These are phyloP conservation scores for Fusarium multiceps DNA, from an alignment of 2,329 filamentous ascomycete species.

Conservation along the genomic window DNA sequence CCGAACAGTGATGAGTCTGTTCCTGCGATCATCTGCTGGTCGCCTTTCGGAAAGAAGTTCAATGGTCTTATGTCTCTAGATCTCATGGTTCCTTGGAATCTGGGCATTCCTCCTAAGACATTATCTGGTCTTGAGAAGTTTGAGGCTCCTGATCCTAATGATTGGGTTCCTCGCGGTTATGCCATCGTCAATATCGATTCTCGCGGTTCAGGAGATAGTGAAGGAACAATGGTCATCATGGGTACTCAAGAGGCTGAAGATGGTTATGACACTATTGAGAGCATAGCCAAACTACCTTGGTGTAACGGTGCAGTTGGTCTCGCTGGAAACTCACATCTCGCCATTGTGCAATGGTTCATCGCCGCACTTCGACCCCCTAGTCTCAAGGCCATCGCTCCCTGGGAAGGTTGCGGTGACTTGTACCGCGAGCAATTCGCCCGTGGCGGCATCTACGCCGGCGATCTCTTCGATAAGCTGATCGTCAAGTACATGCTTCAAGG, in stretches of 20 bases:
- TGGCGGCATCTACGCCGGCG: neutral
- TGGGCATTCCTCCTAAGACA: neutral
- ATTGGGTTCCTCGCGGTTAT: conserved; percentile 18
- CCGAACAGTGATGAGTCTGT: neutral
- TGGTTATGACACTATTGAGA: conserved; percentile 3
- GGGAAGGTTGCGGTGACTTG: conserved; percentile 5
- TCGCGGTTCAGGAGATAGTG: conserved; percentile 1
- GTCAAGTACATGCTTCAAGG: conserved; percentile 25
- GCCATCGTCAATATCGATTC: conserved; percentile 17
- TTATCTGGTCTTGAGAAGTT: conserved; percentile 12
- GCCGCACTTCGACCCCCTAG: neutral
- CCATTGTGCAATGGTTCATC: conserved; percentile 21
- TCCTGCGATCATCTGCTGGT: conserved; percentile 16
- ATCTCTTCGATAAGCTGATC: conserved; percentile 6
- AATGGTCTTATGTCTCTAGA: conserved; percentile 3
- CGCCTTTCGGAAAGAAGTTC: conserved; percentile 20
- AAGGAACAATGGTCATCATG: conserved; percentile 16
- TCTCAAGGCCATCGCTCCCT: conserved; percentile 13
- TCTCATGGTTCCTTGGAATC: conserved; percentile 9
- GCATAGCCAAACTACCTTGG: neutral
- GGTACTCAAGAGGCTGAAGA: conserved; percentile 12
- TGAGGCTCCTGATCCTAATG: conserved; percentile 11
- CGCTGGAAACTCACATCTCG: conserved; percentile 13
- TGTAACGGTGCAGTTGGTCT: neutral
- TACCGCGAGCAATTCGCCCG: conserved; percentile 10